Percentiles rank a stretch among this genome's conserved stretches.
Evolutionary conservation across 805 yeast genomes (phyloP).

Genomic region (Kodamaea leandrae): DNA sequence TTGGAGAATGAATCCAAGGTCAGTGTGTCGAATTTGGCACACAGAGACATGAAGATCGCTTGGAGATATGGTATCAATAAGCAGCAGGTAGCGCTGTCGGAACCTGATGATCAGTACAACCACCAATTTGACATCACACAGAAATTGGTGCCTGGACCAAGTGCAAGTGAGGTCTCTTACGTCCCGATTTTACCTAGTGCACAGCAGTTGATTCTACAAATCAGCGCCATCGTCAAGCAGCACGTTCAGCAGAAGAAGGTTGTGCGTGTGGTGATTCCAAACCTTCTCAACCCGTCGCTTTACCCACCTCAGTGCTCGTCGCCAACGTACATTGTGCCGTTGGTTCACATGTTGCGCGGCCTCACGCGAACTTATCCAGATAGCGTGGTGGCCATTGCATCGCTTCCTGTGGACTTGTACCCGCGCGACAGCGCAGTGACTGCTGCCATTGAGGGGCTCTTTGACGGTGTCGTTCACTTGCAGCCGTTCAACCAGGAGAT

Average conservation of each 20-base stretch:
- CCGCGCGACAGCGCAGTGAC: conserved; percentile 51
- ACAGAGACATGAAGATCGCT: conserved; percentile 72
- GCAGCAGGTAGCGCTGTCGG: conserved; percentile 15
- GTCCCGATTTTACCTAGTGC: conserved; percentile 37
- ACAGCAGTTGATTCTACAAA: conserved; percentile 32
- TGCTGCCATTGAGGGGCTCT: conserved; percentile 51
- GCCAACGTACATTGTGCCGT: conserved; percentile 51
- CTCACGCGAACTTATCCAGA: conserved; percentile 46
- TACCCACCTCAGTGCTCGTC: conserved; percentile 53
- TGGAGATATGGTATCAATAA: conserved; percentile 76
- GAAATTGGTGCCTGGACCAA: conserved; percentile 64
- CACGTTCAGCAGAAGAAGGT: conserved; percentile 42
- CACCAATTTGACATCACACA: conserved; percentile 77
- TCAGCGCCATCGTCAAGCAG: conserved; percentile 36
- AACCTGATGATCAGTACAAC: conserved; percentile 50
- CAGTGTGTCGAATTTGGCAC: conserved; percentile 63
- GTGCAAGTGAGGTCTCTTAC: conserved; percentile 56
- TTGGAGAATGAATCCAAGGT: conserved; percentile 57
- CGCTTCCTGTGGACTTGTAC: conserved; percentile 65
- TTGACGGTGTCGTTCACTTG: conserved; percentile 68
- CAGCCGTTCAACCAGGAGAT: conserved; percentile 81
- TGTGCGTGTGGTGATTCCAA: conserved; percentile 70
- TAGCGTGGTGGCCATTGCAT: conserved; percentile 49
- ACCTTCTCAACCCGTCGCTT: conserved; percentile 74
- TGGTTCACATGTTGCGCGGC: conserved; percentile 57